Evolutionary conservation across 176 grass and related monocot genomes (phyloP).

Genomic region (Typha latifolia): DNA sequence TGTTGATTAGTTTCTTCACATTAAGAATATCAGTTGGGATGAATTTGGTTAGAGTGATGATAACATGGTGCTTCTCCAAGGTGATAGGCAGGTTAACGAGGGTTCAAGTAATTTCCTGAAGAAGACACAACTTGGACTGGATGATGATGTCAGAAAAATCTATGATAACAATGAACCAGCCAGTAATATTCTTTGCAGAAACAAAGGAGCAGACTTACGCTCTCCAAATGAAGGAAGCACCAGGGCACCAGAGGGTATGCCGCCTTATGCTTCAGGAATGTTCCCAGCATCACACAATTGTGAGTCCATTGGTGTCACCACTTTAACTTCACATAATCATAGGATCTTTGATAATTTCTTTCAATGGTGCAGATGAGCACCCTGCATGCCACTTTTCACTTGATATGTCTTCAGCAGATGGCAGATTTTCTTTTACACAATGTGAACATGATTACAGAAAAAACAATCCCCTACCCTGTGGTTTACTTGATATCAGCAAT

Average conservation of each 20-base stretch:
- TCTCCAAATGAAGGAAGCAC: background rate
- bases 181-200: background rate
- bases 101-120: background rate
- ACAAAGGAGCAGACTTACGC: background rate
- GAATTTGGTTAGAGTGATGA: constrained; percentile 9
- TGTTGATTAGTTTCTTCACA: background rate
- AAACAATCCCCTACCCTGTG: constrained; percentile 16
- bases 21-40: background rate
- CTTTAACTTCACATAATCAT: constrained; percentile 1
- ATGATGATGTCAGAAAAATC: background rate
- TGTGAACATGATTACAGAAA: constrained; percentile 19
- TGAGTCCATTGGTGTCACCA: background rate
- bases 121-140: background rate
- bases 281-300: background rate
- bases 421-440: background rate
- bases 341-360: background rate
- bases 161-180: background rate
- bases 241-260: background rate
- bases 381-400: constrained; percentile 7
- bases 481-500: constrained; percentile 30
- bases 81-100: background rate
- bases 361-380: background rate
- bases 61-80: constrained; percentile 9
- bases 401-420: background rate
- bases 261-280: background rate